Conservation (phyloP, 2,329 filamentous ascomycete species). For the Didymella segeticola region DNA sequence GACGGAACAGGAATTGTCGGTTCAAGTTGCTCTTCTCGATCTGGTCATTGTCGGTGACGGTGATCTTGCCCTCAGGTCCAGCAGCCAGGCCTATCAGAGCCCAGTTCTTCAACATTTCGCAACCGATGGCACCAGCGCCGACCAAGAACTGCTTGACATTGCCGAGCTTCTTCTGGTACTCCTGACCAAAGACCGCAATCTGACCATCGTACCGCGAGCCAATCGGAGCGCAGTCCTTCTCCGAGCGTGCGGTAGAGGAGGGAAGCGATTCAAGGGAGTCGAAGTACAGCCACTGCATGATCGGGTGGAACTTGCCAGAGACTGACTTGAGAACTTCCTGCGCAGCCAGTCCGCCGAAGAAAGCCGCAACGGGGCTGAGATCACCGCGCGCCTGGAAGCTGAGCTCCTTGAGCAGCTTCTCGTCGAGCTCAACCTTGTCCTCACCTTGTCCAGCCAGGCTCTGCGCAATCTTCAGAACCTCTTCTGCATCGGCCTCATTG, state of each 20-base stretch:
- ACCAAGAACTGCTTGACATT: conserved; percentile 94
- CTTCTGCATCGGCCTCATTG: conserved; percentile 80
- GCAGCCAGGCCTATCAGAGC: conserved; percentile 96
- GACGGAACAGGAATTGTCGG: conserved; percentile 92
- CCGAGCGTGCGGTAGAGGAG: conserved; percentile 73
- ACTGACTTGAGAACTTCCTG: conserved; percentile 97
- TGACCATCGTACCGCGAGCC: conserved; percentile 94
- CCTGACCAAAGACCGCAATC: conserved; percentile 91
- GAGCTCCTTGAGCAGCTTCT: conserved; percentile 90
- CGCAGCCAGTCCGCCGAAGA: conserved; percentile 91
- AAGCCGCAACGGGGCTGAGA: conserved; percentile 87
- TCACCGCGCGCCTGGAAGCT: conserved; percentile 95
- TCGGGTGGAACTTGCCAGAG: conserved; percentile 96
- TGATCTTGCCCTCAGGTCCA: conserved; percentile 87
- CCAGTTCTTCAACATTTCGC: conserved; percentile 99
- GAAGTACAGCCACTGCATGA: conserved; percentile 95
- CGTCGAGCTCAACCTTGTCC: conserved; percentile 82
- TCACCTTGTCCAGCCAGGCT: conserved; percentile 70
- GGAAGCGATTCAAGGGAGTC: conserved; percentile 97
- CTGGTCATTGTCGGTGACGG: conserved; percentile 95
- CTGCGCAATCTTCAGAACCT: conserved; percentile 78
- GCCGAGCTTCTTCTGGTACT: conserved; percentile 91
- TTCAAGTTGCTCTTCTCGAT: conserved; percentile 99
- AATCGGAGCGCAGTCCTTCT: conserved; percentile 85
- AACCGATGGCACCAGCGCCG: conserved; percentile 95